Percentiles rank a stretch among this genome's conserved stretches.
Conservation (phyloP, 1,139 yeast genomes). For the Sugiyamaella castrensis region DNA sequence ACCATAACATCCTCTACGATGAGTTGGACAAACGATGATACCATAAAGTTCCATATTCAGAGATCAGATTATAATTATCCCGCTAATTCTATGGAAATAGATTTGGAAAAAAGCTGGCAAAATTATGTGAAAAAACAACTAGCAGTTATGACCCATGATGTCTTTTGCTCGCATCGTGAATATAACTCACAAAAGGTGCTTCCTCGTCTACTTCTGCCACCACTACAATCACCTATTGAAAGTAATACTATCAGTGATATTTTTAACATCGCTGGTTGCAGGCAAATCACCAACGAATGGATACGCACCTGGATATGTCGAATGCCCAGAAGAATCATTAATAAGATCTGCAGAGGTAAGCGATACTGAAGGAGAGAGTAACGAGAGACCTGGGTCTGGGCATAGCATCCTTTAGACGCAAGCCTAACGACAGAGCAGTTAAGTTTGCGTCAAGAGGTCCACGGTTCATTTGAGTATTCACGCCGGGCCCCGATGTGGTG, state of each 20-base stretch:
- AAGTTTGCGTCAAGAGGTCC: too few relatives aligned
- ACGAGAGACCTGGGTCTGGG: background rate
- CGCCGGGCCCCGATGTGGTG: too few relatives aligned
- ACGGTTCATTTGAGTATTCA: too few relatives aligned
- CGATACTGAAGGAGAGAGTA: background rate
- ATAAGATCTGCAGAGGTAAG: constrained; percentile 18
- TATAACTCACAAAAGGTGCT: background rate
- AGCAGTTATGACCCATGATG: background rate
- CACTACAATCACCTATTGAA: too few relatives aligned
- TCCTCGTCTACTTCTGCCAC: too few relatives aligned
- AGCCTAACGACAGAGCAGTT: background rate
- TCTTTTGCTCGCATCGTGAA: background rate
- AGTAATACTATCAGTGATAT: background rate
- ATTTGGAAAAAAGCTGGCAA: too few relatives aligned
- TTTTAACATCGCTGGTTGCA: background rate
- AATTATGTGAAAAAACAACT: background rate
- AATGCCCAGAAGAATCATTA: constrained; percentile 19
- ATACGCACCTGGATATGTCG: constrained; percentile 22
- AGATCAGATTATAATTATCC: background rate
- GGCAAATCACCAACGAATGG: constrained; percentile 16
- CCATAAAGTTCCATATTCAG: too few relatives aligned
- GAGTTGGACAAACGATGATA: too few relatives aligned
- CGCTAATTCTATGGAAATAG: background rate
- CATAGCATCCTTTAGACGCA: background rate
- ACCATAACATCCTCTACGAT: too few relatives aligned